Base-by-base conservation (phyloP, 176 grass and related monocot species). In the Oryza glumipatula region DNA sequence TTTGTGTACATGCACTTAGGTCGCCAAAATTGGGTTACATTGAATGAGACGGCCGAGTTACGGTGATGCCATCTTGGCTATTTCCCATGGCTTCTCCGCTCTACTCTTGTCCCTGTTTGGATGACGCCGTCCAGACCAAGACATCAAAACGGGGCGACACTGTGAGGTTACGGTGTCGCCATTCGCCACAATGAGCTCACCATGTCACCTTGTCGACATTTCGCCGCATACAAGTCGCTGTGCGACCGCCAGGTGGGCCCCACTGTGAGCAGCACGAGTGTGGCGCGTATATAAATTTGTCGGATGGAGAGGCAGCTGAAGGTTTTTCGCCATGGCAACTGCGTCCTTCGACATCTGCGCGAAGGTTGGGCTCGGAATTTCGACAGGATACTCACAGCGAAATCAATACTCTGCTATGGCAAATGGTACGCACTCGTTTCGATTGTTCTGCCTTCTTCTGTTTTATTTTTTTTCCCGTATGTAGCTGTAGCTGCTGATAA, bases 171-270 rank as follows among this genome's bases (percentile, higher is more conserved):
- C 15, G n/a, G 9, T 92, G 90, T 86, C 76, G 83, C 45, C 69
- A 86, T 80, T 86, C 76, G 83, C 45, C 69, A 86, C 76, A 33
- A 84, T 92, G 90, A 87, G 90, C 90, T 77, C 90, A 92, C 84
- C 61, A 65, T 87, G 61, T 61, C 76, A 73, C 47, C 14, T 65
- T 46, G 72, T 36, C 71, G 66, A 78, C 72, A 15, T n/a, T 21
- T 76, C 17, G 45, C 14, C 54, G 16, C 30, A 19, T 33, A 2
- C 13, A 39, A 26, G 68, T 23, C 43, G n/a, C 9, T 58, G 35
- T 70, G 44, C 14, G 24, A 8, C 15, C 35, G 67, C 74, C 41
- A 41, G 28, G 56, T 61, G 56, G 46, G 36, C 72, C 32, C 45
- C 45, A 68, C 12, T 22, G 41, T 19, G 21, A 28, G 28, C 28